Percentiles rank a stretch among this genome's conserved stretches.
These are phyloP conservation scores for Aureobasidium namibiae DNA, from an alignment of 2,329 filamentous ascomycete genomes.

Conservation along the genomic window DNA sequence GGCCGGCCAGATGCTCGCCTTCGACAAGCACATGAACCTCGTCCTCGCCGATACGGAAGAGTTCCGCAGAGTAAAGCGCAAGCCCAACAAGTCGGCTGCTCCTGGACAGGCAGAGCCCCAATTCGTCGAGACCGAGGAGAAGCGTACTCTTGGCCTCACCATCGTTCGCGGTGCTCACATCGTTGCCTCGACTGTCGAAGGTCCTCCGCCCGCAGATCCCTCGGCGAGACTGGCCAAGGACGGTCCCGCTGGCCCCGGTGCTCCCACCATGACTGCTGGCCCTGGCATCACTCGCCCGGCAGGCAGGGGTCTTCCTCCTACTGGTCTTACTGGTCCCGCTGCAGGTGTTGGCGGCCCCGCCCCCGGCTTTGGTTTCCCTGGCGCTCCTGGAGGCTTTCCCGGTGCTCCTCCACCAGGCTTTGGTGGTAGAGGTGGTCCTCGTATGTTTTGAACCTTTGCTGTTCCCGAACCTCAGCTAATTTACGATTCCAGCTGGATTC, in stretches of 20 bases:
- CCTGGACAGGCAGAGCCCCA: conserved; percentile 53
- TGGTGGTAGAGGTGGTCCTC: conserved; percentile 30
- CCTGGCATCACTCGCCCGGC: conserved; percentile 87
- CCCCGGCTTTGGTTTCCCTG: conserved; percentile 45
- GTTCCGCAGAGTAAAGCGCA: conserved; percentile 84
- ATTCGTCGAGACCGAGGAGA: conserved; percentile 84
- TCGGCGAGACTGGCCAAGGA: conserved; percentile 67
- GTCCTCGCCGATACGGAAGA: conserved; percentile 98
- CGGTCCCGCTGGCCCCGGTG: conserved; percentile 53
- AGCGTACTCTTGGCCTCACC: conserved; percentile 88
- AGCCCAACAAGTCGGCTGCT: conserved; percentile 64
- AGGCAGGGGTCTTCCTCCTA: conserved; percentile 66
- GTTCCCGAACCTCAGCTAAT: too few relatives aligned
- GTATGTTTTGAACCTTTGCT: conserved; percentile 12
- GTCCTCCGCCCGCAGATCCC: conserved; percentile 88
- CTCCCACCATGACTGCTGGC: conserved; percentile 68
- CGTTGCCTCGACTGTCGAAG: conserved; percentile 90
- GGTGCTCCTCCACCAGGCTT: conserved; percentile 29
- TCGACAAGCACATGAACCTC: conserved; percentile 99
- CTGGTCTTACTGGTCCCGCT: conserved; percentile 81
- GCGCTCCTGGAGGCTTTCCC: conserved; percentile 45
- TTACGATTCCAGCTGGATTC: conserved; percentile 17
- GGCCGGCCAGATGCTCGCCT: conserved; percentile 96
- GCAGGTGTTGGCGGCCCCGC: conserved; percentile 77
- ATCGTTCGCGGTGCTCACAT: conserved; percentile 94